A percentile compares a stretch with the other conserved stretches of the same genome.
Conservation (phyloP, 1,139 yeast genomes). For the Arxiozyma bovina region DNA sequence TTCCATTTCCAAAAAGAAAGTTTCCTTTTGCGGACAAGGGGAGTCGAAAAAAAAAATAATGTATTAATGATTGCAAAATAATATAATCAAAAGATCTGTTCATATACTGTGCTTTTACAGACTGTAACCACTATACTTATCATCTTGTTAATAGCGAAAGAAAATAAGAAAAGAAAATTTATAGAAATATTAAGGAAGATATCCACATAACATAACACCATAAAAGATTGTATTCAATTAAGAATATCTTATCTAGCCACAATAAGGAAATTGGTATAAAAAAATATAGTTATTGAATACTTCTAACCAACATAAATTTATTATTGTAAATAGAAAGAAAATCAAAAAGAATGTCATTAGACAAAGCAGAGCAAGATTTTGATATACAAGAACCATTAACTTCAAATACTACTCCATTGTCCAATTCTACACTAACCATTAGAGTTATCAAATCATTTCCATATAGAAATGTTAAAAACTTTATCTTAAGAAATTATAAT, state of each 20-base stretch:
- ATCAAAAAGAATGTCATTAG: slow-evolving; percentile 4
- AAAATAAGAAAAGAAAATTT: no score
- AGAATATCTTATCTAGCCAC: background rate
- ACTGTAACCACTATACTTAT: background rate
- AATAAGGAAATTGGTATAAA: no score
- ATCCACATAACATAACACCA: no score
- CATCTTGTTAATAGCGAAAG: background rate
- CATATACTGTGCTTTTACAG: no score
- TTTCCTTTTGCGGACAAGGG: background rate
- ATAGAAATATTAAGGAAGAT: no score
- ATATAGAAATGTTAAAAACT: slow-evolving; percentile 80
- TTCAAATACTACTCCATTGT: slow-evolving; percentile 30
- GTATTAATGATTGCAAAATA: no score
- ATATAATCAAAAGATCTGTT: background rate
- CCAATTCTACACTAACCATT: slow-evolving; percentile 62
- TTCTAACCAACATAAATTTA: background rate
- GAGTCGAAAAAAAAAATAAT: background rate
- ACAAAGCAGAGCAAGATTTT: slow-evolving; percentile 9
- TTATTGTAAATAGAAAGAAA: background rate
- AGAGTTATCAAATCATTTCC: slow-evolving; percentile 88
- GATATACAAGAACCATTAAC: slow-evolving; percentile 33
- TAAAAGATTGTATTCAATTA: no score
- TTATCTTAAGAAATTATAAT: slow-evolving; percentile 64
- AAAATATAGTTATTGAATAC: background rate
- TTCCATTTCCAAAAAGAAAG: background rate